Percentiles rank a stretch among this genome's conserved stretches.
phyloP scores from a whole-genome alignment of 2,329 filamentous ascomycete species.

The Ophiostoma quercus region DNA sequence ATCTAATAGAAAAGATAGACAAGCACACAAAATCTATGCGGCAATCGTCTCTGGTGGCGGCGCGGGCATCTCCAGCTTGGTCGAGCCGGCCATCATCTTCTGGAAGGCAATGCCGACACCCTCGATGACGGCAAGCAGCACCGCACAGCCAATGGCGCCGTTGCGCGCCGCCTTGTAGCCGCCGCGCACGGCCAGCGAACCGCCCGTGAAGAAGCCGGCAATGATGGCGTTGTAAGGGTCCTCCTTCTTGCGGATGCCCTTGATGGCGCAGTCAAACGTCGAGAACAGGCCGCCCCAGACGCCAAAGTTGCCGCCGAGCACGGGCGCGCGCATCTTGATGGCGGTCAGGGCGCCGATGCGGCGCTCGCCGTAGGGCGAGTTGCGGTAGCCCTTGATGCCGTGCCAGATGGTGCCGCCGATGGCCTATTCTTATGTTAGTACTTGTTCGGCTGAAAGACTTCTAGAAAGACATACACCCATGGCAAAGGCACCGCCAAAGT shows the following conservation, averaged over 20 bases:
- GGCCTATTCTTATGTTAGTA: slow-evolving; percentile 45
- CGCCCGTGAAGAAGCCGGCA: slow-evolving; percentile 93
- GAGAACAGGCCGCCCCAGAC: slow-evolving; percentile 96
- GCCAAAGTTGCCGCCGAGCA: slow-evolving; percentile 95
- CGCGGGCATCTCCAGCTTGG: slow-evolving; percentile 58
- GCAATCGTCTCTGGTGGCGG: slow-evolving; percentile 13
- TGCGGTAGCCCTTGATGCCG: slow-evolving; percentile 90
- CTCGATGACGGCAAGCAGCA: slow-evolving; percentile 92
- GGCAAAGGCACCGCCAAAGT: slow-evolving; percentile 73
- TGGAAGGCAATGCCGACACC: slow-evolving; percentile 95
- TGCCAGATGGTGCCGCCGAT: slow-evolving; percentile 88
- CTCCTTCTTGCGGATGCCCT: slow-evolving; percentile 91
- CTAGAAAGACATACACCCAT: slow-evolving; percentile 28
- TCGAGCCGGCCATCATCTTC: slow-evolving; percentile 87
- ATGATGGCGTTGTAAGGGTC: slow-evolving; percentile 98
- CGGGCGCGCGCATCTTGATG: slow-evolving; percentile 93
- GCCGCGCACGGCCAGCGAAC: slow-evolving; percentile 83
- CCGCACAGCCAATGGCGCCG: slow-evolving; percentile 91
- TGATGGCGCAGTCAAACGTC: slow-evolving; percentile 94
- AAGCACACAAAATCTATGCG: background rate
- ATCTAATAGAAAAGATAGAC: background rate
- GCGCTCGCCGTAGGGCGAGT: slow-evolving; percentile 86
- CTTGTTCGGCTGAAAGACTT: background rate
- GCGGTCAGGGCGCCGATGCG: slow-evolving; percentile 93
- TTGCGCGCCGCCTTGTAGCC: slow-evolving; percentile 89